Conservation (phyloP, 2,329 filamentous ascomycete genomes). For the Nigrograna mackinnonii region DNA sequence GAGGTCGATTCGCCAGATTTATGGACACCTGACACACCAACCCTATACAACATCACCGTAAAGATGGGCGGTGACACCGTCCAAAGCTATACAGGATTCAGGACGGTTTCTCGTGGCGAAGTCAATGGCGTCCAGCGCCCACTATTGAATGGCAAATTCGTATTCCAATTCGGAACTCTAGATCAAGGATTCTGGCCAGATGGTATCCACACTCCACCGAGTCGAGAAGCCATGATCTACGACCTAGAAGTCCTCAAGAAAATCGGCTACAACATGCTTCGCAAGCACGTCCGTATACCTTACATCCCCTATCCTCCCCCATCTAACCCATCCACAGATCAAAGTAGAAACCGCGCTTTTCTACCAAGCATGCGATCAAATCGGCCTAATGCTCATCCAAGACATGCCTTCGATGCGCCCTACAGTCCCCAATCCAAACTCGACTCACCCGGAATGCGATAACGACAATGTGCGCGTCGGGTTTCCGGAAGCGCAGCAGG, state of each 20-base stretch:
- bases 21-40: constrained; percentile 68
- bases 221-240: constrained; percentile 67
- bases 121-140: constrained; percentile 64
- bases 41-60: constrained; percentile 66
- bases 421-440: constrained; percentile 28
- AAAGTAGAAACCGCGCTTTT: constrained; percentile 70
- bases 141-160: constrained; percentile 69
- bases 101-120: constrained; percentile 61
- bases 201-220: constrained; percentile 68
- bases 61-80: constrained; percentile 56
- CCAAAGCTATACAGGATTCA: constrained; percentile 70
- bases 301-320: neutral
- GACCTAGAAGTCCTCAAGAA: constrained; percentile 67
- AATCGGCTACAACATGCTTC: constrained; percentile 70
- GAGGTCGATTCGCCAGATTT: constrained; percentile 57
- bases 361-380: constrained; percentile 68
- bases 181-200: constrained; percentile 76
- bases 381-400: constrained; percentile 70
- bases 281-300: constrained; percentile 63
- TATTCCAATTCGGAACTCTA: constrained; percentile 69
- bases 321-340: constrained; percentile 50
- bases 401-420: constrained; percentile 67
- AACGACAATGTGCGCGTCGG: constrained; percentile 1
- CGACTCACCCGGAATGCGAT: constrained; percentile 1
- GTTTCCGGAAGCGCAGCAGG: constrained; percentile 57